These are phyloP conservation scores for Lentinula aciculospora DNA, from an alignment of 768 basidiomycete genomes.

Conservation along the genomic window DNA sequence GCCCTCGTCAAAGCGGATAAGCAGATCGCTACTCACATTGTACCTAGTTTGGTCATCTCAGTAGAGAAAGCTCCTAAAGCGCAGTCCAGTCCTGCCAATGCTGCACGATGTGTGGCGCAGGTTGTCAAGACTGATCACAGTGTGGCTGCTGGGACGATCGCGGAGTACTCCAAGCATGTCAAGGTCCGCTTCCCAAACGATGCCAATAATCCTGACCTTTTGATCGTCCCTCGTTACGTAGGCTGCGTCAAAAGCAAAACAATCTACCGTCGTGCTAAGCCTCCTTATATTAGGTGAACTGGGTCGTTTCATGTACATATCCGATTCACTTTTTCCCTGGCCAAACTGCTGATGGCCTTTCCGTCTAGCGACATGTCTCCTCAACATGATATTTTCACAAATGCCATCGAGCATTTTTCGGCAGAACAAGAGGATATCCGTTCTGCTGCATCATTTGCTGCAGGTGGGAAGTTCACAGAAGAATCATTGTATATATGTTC, in stretches of 20 bases:
- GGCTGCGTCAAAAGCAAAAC: slow-evolving; percentile 55
- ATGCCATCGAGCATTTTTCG: slow-evolving; percentile 68
- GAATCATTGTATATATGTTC: neutral
- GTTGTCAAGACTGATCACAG: slow-evolving; percentile 67
- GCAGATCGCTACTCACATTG: slow-evolving; percentile 76
- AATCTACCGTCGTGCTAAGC: slow-evolving; percentile 71
- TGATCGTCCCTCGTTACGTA: slow-evolving; percentile 13
- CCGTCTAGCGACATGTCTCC: slow-evolving; percentile 76
- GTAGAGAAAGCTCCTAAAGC: slow-evolving; percentile 59
- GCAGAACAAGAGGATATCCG: slow-evolving; percentile 82
- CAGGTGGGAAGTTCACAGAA: slow-evolving; percentile 43
- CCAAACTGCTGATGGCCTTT: neutral
- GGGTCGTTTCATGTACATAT: slow-evolving; percentile 78
- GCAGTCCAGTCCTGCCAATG: slow-evolving; percentile 59
- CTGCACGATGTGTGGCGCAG: slow-evolving; percentile 81
- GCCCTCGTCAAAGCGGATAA: slow-evolving; percentile 79
- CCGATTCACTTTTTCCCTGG: neutral
- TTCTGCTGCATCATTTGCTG: slow-evolving; percentile 91
- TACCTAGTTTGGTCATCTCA: slow-evolving; percentile 65
- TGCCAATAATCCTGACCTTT: no score
- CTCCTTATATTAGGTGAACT: slow-evolving; percentile 89
- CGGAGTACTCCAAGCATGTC: slow-evolving; percentile 77
- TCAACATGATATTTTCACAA: slow-evolving; percentile 73
- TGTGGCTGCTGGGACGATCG: slow-evolving; percentile 78
- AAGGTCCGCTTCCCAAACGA: slow-evolving; percentile 44